These are phyloP conservation scores for Xanthoconium stramineum DNA, from an alignment of 768 basidiomycete species.

Conservation along the genomic window DNA sequence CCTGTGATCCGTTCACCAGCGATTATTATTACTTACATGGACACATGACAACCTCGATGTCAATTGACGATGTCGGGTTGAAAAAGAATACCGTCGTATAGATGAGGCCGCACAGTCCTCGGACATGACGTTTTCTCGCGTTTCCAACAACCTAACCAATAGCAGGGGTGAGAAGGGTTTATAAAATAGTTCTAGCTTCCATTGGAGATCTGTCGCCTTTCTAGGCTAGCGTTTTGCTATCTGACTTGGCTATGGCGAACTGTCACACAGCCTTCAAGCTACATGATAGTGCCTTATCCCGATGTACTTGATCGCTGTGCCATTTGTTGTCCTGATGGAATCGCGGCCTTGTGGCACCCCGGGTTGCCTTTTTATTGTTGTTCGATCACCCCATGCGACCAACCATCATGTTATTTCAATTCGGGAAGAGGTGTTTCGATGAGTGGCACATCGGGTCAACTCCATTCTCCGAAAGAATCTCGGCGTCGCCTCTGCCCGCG, in stretches of 20 bases:
- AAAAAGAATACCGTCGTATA: background rate
- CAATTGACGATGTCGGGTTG: too few relatives aligned
- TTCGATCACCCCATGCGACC: background rate
- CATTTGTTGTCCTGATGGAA: background rate
- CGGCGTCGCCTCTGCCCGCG: too few relatives aligned
- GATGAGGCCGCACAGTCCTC: background rate
- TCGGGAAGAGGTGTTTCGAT: too few relatives aligned
- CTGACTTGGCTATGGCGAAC: background rate
- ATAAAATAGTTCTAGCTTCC: background rate
- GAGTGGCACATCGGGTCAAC: too few relatives aligned
- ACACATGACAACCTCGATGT: too few relatives aligned
- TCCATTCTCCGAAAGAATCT: background rate
- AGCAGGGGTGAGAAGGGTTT: background rate
- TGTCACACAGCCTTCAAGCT: background rate
- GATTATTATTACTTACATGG: too few relatives aligned
- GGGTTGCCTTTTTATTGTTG: background rate
- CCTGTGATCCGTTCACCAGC: too few relatives aligned
- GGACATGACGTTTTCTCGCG: background rate
- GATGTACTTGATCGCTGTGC: background rate
- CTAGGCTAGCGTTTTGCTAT: background rate
- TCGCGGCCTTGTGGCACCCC: background rate
- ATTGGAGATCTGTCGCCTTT: background rate
- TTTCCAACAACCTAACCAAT: background rate
- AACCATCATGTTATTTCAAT: background rate
- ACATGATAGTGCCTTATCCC: background rate